Evolutionary conservation across 1,284 basidiomycete species (phyloP).

Genomic region (Microbotryum lychnidis-dioicae): DNA sequence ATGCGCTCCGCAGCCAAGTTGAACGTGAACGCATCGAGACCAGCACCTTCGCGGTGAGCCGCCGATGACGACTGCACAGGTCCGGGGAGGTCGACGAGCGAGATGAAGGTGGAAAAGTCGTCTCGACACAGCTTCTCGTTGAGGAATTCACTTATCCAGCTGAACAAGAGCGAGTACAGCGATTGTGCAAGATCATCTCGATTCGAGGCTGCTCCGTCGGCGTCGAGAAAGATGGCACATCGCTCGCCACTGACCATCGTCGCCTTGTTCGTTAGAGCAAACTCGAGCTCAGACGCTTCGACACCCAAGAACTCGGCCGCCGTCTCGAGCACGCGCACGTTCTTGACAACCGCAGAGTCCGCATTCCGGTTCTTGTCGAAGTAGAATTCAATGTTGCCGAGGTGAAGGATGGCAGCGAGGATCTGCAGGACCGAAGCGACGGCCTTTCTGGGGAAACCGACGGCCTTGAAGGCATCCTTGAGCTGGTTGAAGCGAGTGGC

Average conservation of each 20-base stretch:
- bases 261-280: constrained; percentile 83
- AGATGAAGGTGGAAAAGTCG: constrained; percentile 83
- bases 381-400: constrained; percentile 90
- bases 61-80: constrained; percentile 52
- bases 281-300: constrained; percentile 62
- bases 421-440: constrained; percentile 93
- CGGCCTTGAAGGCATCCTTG: constrained; percentile 83
- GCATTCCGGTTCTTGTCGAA: constrained; percentile 71
- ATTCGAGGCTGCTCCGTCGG: constrained; percentile 84
- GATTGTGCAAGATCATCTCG: constrained; percentile 88
- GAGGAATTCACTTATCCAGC: constrained; percentile 93
- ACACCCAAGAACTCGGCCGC: constrained; percentile 90
- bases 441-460: constrained; percentile 71
- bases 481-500: constrained; percentile 78
- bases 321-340: constrained; percentile 65
- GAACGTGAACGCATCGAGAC: constrained; percentile 90
- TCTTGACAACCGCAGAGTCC: constrained; percentile 78
- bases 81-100: constrained; percentile 93
- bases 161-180: constrained; percentile 87
- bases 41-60: constrained; percentile 63
- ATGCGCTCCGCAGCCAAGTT: constrained; percentile 91
- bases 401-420: constrained; percentile 85
- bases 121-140: constrained; percentile 88
- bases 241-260: constrained; percentile 83
- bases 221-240: constrained; percentile 90